Base-by-base conservation (phyloP, 208 protist species). In the Wallacemonas rigidus region DNA sequence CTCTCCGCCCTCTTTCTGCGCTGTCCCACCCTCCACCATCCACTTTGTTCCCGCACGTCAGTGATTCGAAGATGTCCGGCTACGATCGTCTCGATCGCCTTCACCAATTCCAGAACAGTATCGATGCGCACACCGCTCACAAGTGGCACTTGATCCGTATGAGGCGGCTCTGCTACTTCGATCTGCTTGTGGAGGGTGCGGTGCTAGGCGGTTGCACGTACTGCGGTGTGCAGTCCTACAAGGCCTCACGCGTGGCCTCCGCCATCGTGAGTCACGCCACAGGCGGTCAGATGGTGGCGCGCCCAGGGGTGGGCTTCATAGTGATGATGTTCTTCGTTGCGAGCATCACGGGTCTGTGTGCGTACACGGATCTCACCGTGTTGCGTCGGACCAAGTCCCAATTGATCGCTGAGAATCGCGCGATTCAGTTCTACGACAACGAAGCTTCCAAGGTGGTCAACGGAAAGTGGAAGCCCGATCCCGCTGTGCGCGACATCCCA, bases 161-260 rank as follows among this genome's bases (percentile, higher is more conserved):
- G 50, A 54, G 48, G 47, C 64, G 64, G 17, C 51, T 69, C 9
- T 58, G 64, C 64, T 69, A 69, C 64, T 69, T 69, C 57, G 51
- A 69, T 36, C 36, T 69, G 6, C 36, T 58, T n/a, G 51, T 69
- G 12, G 64, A 69, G 39, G 64, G 50, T 40, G 15, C 51, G 4
- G 64, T 69, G n/a, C 45, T 69, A 7, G 64, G 26, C 12, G 64
- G 50, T 4, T 69, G 50, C 48, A 57, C 64, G 9, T 69, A 58
- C 50, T 58, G 50, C 38, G 64, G 64, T 38, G 47, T 69, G 12
- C 64, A 69, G 14, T 43, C 50, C 15, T 69, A 45, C 40, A 7
- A 35, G 5, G 50, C 43, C 3, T 55, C 64, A 0, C 45, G 51
- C 6, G 12, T n/a, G 15, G 64, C 45, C 15, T 36, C 45, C 26